Evolutionary conservation across 2,329 filamentous ascomycete species (phyloP).

Genomic region (Colletotrichum salicis): DNA sequence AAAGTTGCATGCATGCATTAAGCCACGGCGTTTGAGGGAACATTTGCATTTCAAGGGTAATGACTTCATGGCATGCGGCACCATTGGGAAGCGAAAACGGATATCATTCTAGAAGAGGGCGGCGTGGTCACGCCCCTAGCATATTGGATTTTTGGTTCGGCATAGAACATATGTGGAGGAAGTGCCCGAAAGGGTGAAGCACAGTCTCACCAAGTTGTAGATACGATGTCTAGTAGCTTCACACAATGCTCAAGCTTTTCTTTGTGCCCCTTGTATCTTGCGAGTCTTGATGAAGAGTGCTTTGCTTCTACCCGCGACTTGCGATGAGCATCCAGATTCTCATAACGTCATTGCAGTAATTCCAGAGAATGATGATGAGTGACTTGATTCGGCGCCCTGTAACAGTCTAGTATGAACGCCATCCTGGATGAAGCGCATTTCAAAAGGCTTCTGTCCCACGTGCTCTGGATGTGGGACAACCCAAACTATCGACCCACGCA

Average conservation of each 20-base stretch:
- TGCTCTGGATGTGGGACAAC: background rate
- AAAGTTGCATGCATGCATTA: conserved; percentile 27
- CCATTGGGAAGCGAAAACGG: conserved; percentile 22
- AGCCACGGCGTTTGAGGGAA: conserved; percentile 34
- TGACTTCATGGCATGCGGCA: conserved; percentile 34
- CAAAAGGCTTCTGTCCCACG: background rate
- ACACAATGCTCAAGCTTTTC: conserved; percentile 9
- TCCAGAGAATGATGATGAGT: background rate
- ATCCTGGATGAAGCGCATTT: background rate
- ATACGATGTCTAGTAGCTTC: conserved; percentile 4
- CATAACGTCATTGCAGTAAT: too few species aligned
- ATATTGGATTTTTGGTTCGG: conserved; percentile 15
- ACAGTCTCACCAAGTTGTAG: conserved; percentile 16
- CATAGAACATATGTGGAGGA: conserved; percentile 9
- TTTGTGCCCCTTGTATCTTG: conserved; percentile 8
- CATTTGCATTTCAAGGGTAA: conserved; percentile 38
- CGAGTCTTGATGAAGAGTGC: background rate
- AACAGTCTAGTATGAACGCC: conserved; percentile 8
- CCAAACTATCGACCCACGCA: background rate
- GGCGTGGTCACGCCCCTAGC: background rate
- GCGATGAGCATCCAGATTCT: too few species aligned
- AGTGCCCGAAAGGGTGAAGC: conserved; percentile 17
- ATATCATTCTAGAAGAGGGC: conserved; percentile 20
- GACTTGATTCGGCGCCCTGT: background rate
- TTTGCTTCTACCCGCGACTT: background rate